Conservation (phyloP, 2,329 filamentous ascomycete species). For the Canariomyces notabilis region DNA sequence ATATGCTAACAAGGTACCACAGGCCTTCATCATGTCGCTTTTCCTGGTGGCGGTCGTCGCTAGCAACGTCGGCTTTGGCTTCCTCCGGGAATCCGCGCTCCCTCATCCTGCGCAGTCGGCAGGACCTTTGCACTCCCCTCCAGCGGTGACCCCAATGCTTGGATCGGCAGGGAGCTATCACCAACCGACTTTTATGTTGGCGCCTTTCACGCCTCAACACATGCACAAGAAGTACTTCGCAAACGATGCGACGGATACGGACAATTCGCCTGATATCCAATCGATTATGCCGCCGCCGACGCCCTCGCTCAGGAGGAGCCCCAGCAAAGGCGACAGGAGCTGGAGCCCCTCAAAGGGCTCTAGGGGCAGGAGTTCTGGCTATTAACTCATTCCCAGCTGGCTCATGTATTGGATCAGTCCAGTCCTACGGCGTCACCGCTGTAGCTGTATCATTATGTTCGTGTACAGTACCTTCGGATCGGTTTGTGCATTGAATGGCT, state of each 20-base stretch:
- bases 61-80: constrained; percentile 45
- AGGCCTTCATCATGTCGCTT: constrained; percentile 49
- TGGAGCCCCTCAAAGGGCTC: constrained; percentile 43
- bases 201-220: constrained; percentile 45
- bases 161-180: constrained; percentile 28
- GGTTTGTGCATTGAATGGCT: not conserved
- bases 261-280: constrained; percentile 43
- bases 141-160: constrained; percentile 24
- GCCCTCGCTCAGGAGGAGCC: constrained; percentile 43
- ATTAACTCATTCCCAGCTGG: constrained; percentile 1
- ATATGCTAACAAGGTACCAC: not conserved
- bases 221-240: constrained; percentile 36
- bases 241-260: constrained; percentile 47
- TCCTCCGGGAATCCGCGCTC: constrained; percentile 30
- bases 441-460: constrained; percentile 4
- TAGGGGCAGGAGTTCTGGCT: constrained; percentile 18
- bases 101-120: constrained; percentile 22
- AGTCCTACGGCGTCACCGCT: not conserved
- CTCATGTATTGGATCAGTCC: not conserved
- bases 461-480: constrained; percentile 4
- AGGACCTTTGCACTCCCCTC: constrained; percentile 26
- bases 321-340: constrained; percentile 45
- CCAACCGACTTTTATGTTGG: constrained; percentile 44
- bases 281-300: constrained; percentile 41
- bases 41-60: constrained; percentile 45